phyloP scores from a whole-genome alignment of 148 eudicot species.

The Spergularia bocconei region DNA sequence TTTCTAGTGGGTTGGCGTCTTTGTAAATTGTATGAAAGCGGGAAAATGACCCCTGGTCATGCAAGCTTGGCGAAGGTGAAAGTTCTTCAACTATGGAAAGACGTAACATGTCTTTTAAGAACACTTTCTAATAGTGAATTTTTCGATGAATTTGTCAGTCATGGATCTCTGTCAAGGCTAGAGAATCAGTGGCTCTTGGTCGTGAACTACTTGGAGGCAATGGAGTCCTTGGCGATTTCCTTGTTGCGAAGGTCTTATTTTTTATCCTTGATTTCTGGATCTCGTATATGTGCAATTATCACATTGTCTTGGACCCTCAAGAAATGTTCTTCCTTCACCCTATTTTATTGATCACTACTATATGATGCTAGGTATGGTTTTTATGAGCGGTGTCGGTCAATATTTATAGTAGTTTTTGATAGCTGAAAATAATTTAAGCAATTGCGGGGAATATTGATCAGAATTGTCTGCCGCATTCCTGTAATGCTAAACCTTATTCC shows the following conservation, averaged over 20 bases:
- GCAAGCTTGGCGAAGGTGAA: slow-evolving; percentile 90
- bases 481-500: too few relatives aligned
- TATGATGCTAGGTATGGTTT: neutral
- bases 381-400: too few relatives aligned
- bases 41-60: slow-evolving; percentile 86
- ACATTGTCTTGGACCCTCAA: slow-evolving; percentile 6
- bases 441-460: too few relatives aligned
- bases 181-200: slow-evolving; percentile 82
- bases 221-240: slow-evolving; percentile 80
- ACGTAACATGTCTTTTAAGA: neutral
- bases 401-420: too few relatives aligned
- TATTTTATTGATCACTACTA: neutral
- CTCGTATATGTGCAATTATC: slow-evolving; percentile 2
- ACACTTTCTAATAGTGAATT: slow-evolving; percentile 3
- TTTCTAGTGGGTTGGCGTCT: slow-evolving; percentile 88
- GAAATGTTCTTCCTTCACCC: neutral
- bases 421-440: too few relatives aligned
- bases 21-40: slow-evolving; percentile 84
- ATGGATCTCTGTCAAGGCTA: slow-evolving; percentile 71
- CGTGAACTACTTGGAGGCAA: slow-evolving; percentile 94
- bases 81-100: slow-evolving; percentile 6
- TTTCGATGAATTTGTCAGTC: slow-evolving; percentile 41
- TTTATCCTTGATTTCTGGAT: slow-evolving; percentile 1
- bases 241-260: slow-evolving; percentile 76
- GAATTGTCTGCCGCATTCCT: too few relatives aligned